Evolutionary conservation across 2,329 filamentous ascomycete species (phyloP), one percentile per base, ranked within the genome.

Genomic region (Colletotrichum limetticola): DNA sequence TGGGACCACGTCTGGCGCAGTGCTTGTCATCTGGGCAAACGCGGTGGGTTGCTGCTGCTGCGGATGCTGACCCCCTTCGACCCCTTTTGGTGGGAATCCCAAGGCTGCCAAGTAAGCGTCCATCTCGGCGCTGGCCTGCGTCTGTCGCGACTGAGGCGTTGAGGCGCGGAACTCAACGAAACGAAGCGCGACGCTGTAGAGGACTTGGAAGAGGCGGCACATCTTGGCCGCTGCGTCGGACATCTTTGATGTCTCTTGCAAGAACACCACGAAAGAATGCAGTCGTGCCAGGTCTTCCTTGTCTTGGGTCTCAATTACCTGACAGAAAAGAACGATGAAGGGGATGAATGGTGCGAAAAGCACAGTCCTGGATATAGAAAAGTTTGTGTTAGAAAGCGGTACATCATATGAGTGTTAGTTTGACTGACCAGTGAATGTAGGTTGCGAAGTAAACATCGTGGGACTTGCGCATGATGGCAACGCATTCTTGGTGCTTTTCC

Each of bases 121-220:
- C 67, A 89, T 87, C 49, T 85, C 83, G 70, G 71, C 80, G 11
- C 73, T 75, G 22, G 74, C 80, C 64, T 83, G 75, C 80, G 84
- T 78, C 72, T 81, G 77, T 56, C 77, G 75, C 4, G 78, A 80
- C 4, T 77, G 76, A 6, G 77, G 76, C 0, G 78, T 76, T 1
- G 76, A 75, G 24, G 76, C 76, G 63, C 89, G 89, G 2, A 88
- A 87, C 76, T 91, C 88, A 8, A 91, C 83, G 73, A 91, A 92
- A 3, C 91, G 82, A 30, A 86, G 84, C 0, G 90, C 89, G 4
- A 92, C 87, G 35, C 85, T 89, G 74, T 88, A 86, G 52, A 92
- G 85, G 1, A 91, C 86, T 56, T 89, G 85, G 75, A 89, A 91
- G 14, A 92, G 83, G 30, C 86, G 88, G 74, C 90, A 86, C 28